phyloP scores from a whole-genome alignment of 805 yeast genomes.

The Debaryomyces castellii region DNA sequence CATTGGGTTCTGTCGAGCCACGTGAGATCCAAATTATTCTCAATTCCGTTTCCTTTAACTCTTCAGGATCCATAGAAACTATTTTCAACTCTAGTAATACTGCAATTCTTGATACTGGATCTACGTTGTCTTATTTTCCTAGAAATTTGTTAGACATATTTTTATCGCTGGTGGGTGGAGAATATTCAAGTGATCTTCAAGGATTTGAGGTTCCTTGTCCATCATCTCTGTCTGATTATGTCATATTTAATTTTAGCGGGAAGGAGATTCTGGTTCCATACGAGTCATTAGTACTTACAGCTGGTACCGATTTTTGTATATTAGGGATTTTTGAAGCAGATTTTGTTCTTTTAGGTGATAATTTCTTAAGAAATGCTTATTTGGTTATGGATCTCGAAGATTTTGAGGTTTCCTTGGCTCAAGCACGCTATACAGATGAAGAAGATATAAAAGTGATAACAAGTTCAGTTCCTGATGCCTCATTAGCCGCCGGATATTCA shows the following conservation, averaged over 20 bases:
- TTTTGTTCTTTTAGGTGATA: slow-evolving; percentile 58
- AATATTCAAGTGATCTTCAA: slow-evolving; percentile 39
- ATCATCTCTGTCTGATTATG: slow-evolving; percentile 14
- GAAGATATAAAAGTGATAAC: slow-evolving; percentile 48
- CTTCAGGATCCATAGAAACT: slow-evolving; percentile 7
- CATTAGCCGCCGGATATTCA: slow-evolving; percentile 45
- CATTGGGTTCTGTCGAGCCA: slow-evolving; percentile 34
- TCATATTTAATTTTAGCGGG: slow-evolving; percentile 60
- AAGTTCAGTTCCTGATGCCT: slow-evolving; percentile 51
- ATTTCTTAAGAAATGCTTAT: slow-evolving; percentile 61
- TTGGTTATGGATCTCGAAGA: slow-evolving; percentile 64
- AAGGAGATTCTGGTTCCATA: slow-evolving; percentile 50
- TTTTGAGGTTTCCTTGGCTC: slow-evolving; percentile 53
- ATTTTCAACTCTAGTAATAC: slow-evolving; percentile 17
- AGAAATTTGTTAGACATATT: slow-evolving; percentile 27
- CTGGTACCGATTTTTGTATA: slow-evolving; percentile 18
- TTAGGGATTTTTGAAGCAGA: slow-evolving; percentile 21
- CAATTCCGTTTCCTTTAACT: slow-evolving; percentile 29
- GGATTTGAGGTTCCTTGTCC: slow-evolving; percentile 48
- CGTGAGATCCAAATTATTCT: slow-evolving; percentile 52
- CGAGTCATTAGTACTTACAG: slow-evolving; percentile 21
- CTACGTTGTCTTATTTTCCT: slow-evolving; percentile 46
- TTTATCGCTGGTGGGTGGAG: slow-evolving; percentile 40
- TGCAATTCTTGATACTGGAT: slow-evolving; percentile 36
- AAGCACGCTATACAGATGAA: slow-evolving; percentile 23